phyloP scores from a whole-genome alignment of 345 rosid genomes.

The Durio zibethinus region DNA sequence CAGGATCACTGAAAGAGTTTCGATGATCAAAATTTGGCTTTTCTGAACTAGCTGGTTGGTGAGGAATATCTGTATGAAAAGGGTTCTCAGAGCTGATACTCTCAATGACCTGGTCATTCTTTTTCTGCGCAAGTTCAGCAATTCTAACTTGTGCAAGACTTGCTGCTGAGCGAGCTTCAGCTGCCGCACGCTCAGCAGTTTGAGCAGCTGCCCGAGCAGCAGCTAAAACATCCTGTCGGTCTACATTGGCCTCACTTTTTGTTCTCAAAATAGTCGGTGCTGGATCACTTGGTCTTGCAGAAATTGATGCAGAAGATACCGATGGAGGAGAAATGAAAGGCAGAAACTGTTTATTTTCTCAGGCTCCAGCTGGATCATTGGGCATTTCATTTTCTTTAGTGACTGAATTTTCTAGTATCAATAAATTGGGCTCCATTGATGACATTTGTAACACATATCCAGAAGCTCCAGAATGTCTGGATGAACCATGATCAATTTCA shows the following conservation, averaged over 20 bases:
- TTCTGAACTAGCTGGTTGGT: conserved; percentile 27
- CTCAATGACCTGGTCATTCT: conserved; percentile 34
- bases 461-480: conserved; percentile 20
- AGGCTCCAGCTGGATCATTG: conserved; percentile 19
- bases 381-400: conserved; percentile 33
- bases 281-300: conserved; percentile 21
- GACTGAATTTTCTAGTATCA: conserved; percentile 27
- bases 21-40: conserved; percentile 38
- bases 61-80: conserved; percentile 38
- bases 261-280: conserved; percentile 26
- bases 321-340: conserved; percentile 57
- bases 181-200: conserved; percentile 81
- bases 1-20: conserved; percentile 28
- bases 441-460: conserved; percentile 29
- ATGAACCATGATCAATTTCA: conserved; percentile 32
- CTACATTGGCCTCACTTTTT: conserved; percentile 44
- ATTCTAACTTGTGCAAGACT: conserved; percentile 86
- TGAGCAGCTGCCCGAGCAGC: conserved; percentile 96
- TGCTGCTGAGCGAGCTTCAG: conserved; percentile 90
- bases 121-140: conserved; percentile 58
- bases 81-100: conserved; percentile 53
- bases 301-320: conserved; percentile 28
- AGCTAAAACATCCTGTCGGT: conserved; percentile 75
- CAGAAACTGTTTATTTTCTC: conserved; percentile 57
- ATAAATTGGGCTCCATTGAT: conserved; percentile 32